Percentiles rank a stretch among this genome's conserved stretches.
These are phyloP conservation scores for Gynostemma pentaphyllum DNA, from an alignment of 306 rosid species.

Conservation along the genomic window DNA sequence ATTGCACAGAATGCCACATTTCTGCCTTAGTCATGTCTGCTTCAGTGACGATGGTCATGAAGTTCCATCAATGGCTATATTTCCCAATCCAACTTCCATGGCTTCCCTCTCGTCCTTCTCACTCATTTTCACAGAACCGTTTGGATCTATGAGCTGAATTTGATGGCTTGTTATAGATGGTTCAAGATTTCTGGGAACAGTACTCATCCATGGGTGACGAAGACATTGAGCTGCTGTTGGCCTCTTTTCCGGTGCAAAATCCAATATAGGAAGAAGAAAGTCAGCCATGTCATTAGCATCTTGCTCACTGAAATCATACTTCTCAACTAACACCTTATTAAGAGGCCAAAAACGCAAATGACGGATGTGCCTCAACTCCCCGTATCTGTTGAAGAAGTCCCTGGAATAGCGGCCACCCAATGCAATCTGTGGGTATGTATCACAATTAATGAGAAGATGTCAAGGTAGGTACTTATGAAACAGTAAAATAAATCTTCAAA, in stretches of 20 bases:
- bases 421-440: constrained; percentile 41
- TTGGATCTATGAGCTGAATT: constrained; percentile 1
- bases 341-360: constrained; percentile 77
- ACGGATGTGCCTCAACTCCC: constrained; percentile 74
- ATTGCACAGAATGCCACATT: neutral
- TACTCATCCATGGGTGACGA: constrained; percentile 67
- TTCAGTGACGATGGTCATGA: neutral
- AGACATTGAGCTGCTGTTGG: constrained; percentile 71
- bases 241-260: constrained; percentile 76
- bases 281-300: constrained; percentile 56
- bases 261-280: constrained; percentile 59
- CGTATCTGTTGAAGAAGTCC: constrained; percentile 67
- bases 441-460: constrained; percentile 4
- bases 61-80: constrained; percentile 20
- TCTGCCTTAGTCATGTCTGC: neutral
- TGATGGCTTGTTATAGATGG: constrained; percentile 9
- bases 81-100: constrained; percentile 17
- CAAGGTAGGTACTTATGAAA: neutral
- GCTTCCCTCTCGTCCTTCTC: constrained; percentile 19
- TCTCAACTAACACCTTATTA: constrained; percentile 62
- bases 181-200: constrained; percentile 42
- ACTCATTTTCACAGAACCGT: constrained; percentile 8
- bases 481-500: neutral
- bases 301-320: constrained; percentile 59
- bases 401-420: constrained; percentile 75